Evolutionary conservation across 2,329 filamentous ascomycete genomes (phyloP).

Genomic region (Coniella vitis): DNA sequence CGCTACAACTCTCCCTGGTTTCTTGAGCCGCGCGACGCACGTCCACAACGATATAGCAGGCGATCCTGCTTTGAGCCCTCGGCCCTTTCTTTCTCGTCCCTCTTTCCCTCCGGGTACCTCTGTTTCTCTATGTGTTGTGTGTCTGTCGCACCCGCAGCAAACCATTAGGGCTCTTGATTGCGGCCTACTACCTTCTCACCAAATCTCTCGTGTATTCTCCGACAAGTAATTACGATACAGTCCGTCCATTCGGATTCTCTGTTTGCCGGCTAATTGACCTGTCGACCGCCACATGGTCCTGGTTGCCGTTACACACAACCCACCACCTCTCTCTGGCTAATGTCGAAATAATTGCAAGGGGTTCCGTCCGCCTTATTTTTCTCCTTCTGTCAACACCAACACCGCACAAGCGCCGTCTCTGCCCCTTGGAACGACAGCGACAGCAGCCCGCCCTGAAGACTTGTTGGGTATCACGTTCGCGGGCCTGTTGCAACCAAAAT

Average conservation of each 20-base stretch:
- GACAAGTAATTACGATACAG: neutral
- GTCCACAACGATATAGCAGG: neutral
- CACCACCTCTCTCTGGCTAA: slow-evolving; percentile 3
- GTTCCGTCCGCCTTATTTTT: neutral
- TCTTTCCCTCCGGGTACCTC: too few species aligned
- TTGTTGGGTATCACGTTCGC: too few species aligned
- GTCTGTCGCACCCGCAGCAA: neutral
- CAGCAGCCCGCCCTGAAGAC: slow-evolving; percentile 5
- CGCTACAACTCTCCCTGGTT: slow-evolving; percentile 2
- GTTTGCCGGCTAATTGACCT: neutral
- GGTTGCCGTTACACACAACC: too few species aligned
- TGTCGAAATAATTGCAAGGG: slow-evolving; percentile 9
- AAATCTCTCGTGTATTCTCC: slow-evolving; percentile 1
- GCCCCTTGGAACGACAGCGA: slow-evolving; percentile 3
- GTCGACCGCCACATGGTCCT: neutral
- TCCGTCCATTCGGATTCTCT: neutral
- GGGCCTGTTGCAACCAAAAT: too few species aligned
- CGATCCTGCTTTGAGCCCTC: neutral
- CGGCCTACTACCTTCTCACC: neutral
- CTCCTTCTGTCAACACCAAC: neutral
- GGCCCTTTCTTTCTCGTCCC: too few species aligned
- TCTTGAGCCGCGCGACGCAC: slow-evolving; percentile 2
- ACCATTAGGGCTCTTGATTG: neutral
- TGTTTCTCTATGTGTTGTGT: too few species aligned
- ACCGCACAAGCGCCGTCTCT: neutral